Conservation (phyloP, 2,329 filamentous ascomycete genomes). For the Dothistroma septosporum region DNA sequence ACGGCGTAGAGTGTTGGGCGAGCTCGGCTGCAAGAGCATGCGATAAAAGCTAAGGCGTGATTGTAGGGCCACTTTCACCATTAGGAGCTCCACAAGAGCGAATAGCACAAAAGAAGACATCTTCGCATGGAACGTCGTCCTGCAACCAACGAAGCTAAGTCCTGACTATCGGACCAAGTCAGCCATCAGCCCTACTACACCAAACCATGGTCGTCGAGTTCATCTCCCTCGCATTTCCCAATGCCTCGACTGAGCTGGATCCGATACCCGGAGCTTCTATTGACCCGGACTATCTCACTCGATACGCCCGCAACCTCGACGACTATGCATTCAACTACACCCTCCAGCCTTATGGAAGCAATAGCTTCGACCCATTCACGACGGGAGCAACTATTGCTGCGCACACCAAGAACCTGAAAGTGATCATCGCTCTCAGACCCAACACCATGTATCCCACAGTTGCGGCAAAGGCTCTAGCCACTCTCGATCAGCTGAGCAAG, state of each 20-base stretch:
- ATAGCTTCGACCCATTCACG: constrained; percentile 55
- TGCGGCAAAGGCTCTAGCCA: constrained; percentile 58
- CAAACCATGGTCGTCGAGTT: constrained; percentile 45
- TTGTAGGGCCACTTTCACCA: constrained; percentile 15
- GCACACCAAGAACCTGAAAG: constrained; percentile 55
- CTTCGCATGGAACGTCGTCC: neutral
- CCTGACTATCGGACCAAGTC: neutral
- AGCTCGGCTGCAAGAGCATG: neutral
- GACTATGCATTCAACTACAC: constrained; percentile 61
- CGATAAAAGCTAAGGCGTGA: constrained; percentile 16
- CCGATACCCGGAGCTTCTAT: constrained; percentile 51
- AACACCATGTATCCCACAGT: constrained; percentile 61
- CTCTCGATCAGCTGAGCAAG: constrained; percentile 56
- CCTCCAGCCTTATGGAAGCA: constrained; percentile 56
- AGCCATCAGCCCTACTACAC: neutral
- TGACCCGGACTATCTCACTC: constrained; percentile 53
- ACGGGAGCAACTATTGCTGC: constrained; percentile 56
- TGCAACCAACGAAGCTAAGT: neutral
- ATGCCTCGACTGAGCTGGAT: constrained; percentile 53
- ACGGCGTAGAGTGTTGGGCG: neutral
- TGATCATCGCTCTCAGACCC: constrained; percentile 59
- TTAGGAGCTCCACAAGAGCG: constrained; percentile 8
- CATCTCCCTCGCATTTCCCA: constrained; percentile 56
- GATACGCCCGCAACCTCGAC: constrained; percentile 56
- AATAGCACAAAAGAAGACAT: constrained; percentile 1